phyloP scores from a whole-genome alignment of 768 basidiomycete species.

The Daedaleopsis nitida region DNA sequence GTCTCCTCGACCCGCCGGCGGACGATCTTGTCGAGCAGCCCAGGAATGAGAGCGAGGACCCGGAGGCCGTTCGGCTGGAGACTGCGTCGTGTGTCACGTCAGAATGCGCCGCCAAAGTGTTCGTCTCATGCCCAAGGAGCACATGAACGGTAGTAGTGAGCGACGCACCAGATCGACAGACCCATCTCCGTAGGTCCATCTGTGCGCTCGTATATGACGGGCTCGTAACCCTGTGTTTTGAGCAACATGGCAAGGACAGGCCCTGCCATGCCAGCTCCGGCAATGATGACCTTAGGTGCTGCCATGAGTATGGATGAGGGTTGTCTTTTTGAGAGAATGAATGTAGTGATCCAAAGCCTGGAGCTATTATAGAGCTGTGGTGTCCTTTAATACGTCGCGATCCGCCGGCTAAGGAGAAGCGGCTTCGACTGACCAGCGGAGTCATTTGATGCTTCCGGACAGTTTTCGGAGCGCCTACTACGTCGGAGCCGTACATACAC shows the following conservation, averaged over 20 bases:
- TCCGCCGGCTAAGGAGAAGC: too few species aligned
- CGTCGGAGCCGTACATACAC: too few species aligned
- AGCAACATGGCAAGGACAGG: constrained; percentile 41
- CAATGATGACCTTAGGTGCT: constrained; percentile 37
- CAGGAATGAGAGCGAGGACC: constrained; percentile 19
- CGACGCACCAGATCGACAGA: constrained; percentile 33
- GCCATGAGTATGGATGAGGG: not conserved
- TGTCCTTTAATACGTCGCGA: too few species aligned
- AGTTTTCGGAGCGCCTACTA: too few species aligned
- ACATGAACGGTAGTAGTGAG: constrained; percentile 3
- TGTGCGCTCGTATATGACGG: constrained; percentile 39
- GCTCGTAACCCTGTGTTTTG: constrained; percentile 39
- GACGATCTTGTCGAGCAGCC: constrained; percentile 16
- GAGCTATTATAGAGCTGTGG: too few species aligned
- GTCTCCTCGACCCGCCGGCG: constrained; percentile 1
- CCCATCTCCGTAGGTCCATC: constrained; percentile 26
- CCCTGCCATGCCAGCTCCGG: constrained; percentile 42
- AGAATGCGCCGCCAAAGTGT: not conserved
- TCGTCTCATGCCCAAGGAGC: too few species aligned
- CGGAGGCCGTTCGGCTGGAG: constrained; percentile 21
- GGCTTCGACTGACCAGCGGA: too few species aligned
- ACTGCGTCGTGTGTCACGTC: not conserved
- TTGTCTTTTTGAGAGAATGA: not conserved
- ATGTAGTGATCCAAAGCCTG: too few species aligned
- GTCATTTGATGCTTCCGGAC: too few species aligned